Conservation (phyloP, 768 basidiomycete genomes). For the Mrakia gelida region DNA sequence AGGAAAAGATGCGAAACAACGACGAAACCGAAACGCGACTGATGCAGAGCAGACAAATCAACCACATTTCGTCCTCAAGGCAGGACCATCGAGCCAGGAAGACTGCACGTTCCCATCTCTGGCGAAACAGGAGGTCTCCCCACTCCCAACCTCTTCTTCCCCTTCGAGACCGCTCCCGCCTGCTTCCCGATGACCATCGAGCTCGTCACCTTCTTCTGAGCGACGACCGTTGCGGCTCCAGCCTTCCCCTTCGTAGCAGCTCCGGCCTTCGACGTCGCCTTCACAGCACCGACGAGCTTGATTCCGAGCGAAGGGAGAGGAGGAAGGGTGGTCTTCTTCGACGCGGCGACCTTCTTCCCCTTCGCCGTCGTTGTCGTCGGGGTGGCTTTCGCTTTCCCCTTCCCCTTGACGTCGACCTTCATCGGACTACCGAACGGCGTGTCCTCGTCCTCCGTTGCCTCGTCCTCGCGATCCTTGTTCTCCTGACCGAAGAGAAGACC, state of each 20-base stretch:
- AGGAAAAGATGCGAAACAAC: too few relatives aligned
- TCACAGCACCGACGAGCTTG: too few relatives aligned
- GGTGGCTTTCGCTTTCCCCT: background rate
- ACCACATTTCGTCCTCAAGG: background rate
- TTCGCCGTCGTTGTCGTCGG: background rate
- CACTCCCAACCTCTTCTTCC: background rate
- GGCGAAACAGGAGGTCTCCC: background rate
- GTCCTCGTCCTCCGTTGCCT: background rate
- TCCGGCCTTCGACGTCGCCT: background rate
- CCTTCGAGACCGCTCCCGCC: background rate
- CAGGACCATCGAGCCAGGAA: background rate
- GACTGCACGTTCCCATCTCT: background rate
- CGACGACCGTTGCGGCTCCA: background rate
- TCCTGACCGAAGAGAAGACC: background rate
- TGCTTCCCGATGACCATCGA: background rate
- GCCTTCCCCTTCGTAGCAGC: background rate
- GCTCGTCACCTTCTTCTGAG: background rate
- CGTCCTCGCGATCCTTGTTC: background rate
- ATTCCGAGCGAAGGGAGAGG: too few relatives aligned
- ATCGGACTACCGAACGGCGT: background rate
- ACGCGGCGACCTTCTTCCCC: background rate
- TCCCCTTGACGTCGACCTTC: background rate
- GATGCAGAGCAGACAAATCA: too few relatives aligned
- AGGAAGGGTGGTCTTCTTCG: background rate
- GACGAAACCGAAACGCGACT: too few relatives aligned